phyloP scores from a whole-genome alignment of 176 grass and related monocot species.

The Cenchrus americanus region DNA sequence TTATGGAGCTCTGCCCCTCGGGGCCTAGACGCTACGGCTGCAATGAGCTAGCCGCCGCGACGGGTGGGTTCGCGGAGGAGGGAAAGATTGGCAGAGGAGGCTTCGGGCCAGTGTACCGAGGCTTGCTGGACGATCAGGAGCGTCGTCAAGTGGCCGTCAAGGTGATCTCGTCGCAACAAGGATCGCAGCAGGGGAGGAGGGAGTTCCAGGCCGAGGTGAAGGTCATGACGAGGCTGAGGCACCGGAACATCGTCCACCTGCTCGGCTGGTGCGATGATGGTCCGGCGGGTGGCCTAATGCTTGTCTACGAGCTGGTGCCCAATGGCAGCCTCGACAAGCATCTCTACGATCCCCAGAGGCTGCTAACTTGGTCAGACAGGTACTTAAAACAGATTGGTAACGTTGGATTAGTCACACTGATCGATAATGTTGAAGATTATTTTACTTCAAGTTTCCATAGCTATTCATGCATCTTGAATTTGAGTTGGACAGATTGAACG shows the following conservation, averaged over 20 bases:
- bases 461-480: no score
- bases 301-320: slow-evolving; percentile 24
- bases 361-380: neutral
- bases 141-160: slow-evolving; percentile 46
- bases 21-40: neutral
- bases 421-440: no score
- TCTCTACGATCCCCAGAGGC: neutral
- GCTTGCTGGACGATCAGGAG: neutral
- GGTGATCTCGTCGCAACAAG: neutral
- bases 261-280: slow-evolving; percentile 27
- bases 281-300: neutral
- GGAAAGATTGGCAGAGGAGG: slow-evolving; percentile 10
- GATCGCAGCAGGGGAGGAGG: neutral
- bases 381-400: no score
- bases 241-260: slow-evolving; percentile 52
- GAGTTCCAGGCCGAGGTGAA: slow-evolving; percentile 11
- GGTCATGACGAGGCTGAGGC: slow-evolving; percentile 43
- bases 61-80: neutral
- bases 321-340: slow-evolving; percentile 47
- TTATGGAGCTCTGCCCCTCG: no score
- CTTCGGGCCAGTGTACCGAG: slow-evolving; percentile 18
- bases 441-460: no score
- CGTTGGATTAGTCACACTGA: no score
- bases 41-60: neutral
- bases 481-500: no score